Base-by-base conservation (phyloP, 176 grass and related monocot species). In the Bromus sterilis region DNA sequence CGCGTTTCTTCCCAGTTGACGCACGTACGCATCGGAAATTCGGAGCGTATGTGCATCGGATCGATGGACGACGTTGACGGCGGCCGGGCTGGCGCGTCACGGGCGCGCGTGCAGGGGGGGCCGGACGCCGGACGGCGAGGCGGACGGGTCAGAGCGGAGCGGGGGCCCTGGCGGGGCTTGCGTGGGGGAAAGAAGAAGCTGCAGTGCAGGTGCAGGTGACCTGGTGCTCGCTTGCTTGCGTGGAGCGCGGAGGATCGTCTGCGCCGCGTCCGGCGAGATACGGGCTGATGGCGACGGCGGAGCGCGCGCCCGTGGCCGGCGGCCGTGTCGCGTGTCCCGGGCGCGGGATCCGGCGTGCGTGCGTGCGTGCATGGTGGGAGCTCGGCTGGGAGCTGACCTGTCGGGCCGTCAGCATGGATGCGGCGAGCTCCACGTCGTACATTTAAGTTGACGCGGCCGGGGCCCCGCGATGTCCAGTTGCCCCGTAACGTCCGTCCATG, bases 141-240 rank as follows among this genome's bases (percentile, higher is more conserved):
- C 48, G 48, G 16, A 11, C 39, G 57, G 32, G 68, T 60, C 57
- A 30, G 87, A 16, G 49, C 42, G 42, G 3, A 60, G 78, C 23
- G n/a, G 56, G 30, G 31, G 74, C 56, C 24, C n/a, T n/a, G 30
- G 30, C 9, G 16, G 63, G 33, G 84, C 35, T 93, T 90, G 91
- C 91, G 91, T 93, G 87, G 26, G 88, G 88, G 84, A 32, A 90
- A 90, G 55, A 87, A 53, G 69, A 73, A 88, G 79, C 32, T 80
- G 82, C 36, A 7, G 36, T 37, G 36, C 36, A 37, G 36, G 48
- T 53, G 48, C n/a, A n/a, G n/a, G n/a, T n/a, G n/a, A n/a, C 30
- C 23, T 20, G 29, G 5, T 21, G 23, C 24, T 78, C 5, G 57
- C 24, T 62, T 11, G 36, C 66, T 29, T 87, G 81, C 75, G 62